These are phyloP conservation scores for Capsella bursapastoris DNA, from an alignment of 345 rosid genomes.

Conservation along the genomic window DNA sequence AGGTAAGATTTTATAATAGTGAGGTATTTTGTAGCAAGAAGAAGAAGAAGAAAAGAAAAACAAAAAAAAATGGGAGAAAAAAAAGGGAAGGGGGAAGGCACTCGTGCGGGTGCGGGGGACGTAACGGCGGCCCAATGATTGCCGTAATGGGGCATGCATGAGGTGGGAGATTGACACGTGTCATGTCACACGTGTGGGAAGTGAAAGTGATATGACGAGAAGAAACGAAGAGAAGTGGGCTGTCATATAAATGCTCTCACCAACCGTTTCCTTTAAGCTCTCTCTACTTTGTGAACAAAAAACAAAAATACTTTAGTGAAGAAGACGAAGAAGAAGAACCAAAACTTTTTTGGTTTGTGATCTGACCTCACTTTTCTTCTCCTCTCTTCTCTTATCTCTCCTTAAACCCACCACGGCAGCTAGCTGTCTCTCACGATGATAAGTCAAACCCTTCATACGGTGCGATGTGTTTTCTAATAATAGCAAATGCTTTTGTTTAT, in stretches of 20 bases:
- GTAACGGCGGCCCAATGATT: slow-evolving; percentile 50
- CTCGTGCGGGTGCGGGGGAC: slow-evolving; percentile 46
- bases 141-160: slow-evolving; percentile 44
- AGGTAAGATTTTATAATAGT: no score
- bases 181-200: slow-evolving; percentile 38
- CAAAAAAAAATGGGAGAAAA: no score
- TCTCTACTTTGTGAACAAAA: no score
- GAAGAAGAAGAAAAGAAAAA: not conserved
- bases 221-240: slow-evolving; percentile 27
- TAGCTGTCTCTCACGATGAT: not conserved
- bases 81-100: slow-evolving; percentile 22
- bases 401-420: slow-evolving; percentile 18
- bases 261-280: slow-evolving; percentile 20
- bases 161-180: slow-evolving; percentile 37
- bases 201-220: slow-evolving; percentile 37
- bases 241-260: slow-evolving; percentile 41
- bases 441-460: slow-evolving; percentile 3
- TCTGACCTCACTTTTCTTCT: slow-evolving; percentile 8
- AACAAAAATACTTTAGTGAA: no score
- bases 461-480: no score
- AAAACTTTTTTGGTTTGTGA: not conserved
- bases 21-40: no score
- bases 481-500: no score
- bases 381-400: slow-evolving; percentile 1
- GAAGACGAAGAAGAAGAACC: no score